Evolutionary conservation across 1,284 basidiomycete species (phyloP), one percentile per base, ranked within the genome.

Genomic region (Porogramme epimiltina): DNA sequence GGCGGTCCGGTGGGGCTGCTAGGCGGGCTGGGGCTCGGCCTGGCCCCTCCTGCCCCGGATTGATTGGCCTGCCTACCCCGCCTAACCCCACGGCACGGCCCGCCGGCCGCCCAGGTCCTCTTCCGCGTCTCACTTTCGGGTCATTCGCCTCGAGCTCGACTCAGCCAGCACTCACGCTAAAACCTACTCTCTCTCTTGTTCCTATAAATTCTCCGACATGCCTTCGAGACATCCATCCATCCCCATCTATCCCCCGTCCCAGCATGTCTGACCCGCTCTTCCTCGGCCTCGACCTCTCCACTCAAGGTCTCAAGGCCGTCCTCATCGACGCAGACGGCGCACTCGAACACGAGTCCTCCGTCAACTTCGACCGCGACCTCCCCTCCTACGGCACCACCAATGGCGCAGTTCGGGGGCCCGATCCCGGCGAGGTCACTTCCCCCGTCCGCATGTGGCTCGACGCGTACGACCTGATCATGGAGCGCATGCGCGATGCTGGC

Each of bases 221-320:
- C 6, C 34, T 20, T 22, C 48, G 31, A 10, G 3, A 40, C 23
- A 28, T 20, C 24, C 34, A 37, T 46, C 45, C 40, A 42, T 22
- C n/a, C 47, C 26, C 16, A 38, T 46, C 51, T 31, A 6, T 31
- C 28, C 28, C 28, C 28, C 25, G n/a, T 4, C 33, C 9, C 31
- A 10, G 13, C 46, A 28, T 54, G 11, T 51, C 54, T 41, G 52
- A 54, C 19, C 76, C 76, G 8, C 81, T 89, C 49, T 94, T 93
- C 68, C 85, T 95, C 23, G 93, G 93, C 13, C 78, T 95, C 51
- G 93, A 96, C 70, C 79, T 93, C 42, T 93, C 90, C 6, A 95
- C 92, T 0, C 93, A 97, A 66, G 88, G 91, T 48, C 80, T 95
- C 61, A 95, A 95, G 69, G 87, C 83, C 6, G 75, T 89, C 39